Percentiles rank a stretch among this genome's conserved stretches.
phyloP scores from a whole-genome alignment of 2,329 filamentous ascomycete genomes.

The Ophiostoma sp. region DNA sequence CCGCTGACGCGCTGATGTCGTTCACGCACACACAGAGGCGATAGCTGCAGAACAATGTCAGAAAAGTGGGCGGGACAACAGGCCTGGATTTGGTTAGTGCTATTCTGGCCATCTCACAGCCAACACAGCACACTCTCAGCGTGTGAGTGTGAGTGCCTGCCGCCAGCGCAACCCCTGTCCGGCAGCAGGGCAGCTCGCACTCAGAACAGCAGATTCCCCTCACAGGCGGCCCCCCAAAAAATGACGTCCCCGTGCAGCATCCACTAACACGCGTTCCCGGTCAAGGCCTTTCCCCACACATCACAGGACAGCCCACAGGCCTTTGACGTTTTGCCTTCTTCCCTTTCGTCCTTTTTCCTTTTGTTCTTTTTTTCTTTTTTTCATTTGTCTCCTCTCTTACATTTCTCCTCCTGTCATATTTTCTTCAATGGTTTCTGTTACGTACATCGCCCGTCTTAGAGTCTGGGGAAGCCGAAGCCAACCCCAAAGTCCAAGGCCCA shows the following conservation, averaged over 20 bases:
- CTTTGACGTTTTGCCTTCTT: neutral
- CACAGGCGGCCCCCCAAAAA: neutral
- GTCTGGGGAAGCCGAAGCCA: constrained; percentile 3
- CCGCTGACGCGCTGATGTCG: neutral
- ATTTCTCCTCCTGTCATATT: neutral
- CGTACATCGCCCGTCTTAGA: neutral
- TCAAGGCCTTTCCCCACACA: neutral
- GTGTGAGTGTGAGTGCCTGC: neutral
- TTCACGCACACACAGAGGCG: neutral
- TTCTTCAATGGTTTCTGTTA: neutral
- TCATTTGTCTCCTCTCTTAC: too few relatives aligned
- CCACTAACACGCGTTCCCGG: neutral
- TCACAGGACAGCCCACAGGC: too few relatives aligned
- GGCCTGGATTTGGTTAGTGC: constrained; percentile 5
- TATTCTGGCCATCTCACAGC: neutral
- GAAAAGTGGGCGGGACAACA: constrained; percentile 18
- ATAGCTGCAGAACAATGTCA: neutral
- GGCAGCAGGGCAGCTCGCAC: neutral
- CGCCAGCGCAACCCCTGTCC: neutral
- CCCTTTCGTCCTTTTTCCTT: neutral
- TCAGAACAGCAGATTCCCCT: neutral
- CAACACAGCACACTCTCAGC: neutral
- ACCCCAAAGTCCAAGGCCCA: neutral
- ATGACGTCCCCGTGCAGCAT: neutral
- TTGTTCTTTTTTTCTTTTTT: neutral